phyloP scores from a whole-genome alignment of 208 protist species.

The Crithidia fasciculata region DNA sequence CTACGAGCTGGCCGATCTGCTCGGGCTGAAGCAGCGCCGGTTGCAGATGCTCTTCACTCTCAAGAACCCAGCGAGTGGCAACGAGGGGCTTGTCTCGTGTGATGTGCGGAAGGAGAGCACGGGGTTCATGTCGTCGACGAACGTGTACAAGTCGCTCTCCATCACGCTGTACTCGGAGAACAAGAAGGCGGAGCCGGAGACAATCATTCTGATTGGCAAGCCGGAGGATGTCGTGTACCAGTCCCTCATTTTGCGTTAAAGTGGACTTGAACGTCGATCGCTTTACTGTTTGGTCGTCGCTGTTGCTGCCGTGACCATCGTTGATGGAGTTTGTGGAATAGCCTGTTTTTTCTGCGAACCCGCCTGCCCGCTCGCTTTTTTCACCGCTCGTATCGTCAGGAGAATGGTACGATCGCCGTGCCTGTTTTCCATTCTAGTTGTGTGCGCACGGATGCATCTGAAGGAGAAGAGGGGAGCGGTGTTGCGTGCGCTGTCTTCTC shows the following conservation, averaged over 20 bases:
- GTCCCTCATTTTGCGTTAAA: conserved; percentile 51
- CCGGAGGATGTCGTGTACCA: conserved; percentile 85
- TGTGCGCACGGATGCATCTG: no score
- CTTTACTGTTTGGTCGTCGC: no score
- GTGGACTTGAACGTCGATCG: not conserved
- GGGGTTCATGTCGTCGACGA: conserved; percentile 72
- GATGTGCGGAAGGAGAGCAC: conserved; percentile 81
- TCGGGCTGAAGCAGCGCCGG: conserved; percentile 77
- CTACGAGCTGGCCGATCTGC: conserved; percentile 83
- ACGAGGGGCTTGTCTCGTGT: conserved; percentile 82
- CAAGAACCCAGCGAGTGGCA: conserved; percentile 62
- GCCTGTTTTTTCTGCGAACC: not conserved
- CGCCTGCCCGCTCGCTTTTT: no score
- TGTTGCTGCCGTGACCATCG: no score
- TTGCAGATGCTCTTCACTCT: conserved; percentile 91
- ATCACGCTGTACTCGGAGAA: conserved; percentile 66
- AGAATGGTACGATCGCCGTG: no score
- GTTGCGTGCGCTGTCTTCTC: no score
- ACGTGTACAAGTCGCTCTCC: conserved; percentile 81
- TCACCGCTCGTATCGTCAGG: no score
- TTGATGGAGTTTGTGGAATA: no score
- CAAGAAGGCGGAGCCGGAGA: conserved; percentile 68
- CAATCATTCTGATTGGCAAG: conserved; percentile 82
- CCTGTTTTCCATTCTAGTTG: no score
- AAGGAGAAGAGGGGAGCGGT: no score